A percentile compares a stretch with the other conserved stretches of the same genome.
phyloP scores from a whole-genome alignment of 108 stramenopile genomes.

The Mediolabrus comicus region DNA sequence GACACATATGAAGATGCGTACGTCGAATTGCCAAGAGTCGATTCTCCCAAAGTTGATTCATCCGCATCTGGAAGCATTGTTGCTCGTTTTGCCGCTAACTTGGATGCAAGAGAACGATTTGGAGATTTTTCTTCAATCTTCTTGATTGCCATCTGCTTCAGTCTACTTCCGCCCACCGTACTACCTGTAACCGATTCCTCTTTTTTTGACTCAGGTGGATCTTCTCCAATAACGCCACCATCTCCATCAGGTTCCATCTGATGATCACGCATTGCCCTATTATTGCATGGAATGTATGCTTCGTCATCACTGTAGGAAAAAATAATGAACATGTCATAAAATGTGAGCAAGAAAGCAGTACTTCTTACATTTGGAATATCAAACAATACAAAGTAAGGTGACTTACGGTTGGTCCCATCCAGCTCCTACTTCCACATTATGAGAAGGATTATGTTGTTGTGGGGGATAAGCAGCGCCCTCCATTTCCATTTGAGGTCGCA shows the following conservation, averaged over 20 bases:
- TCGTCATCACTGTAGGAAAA: slow-evolving; percentile 31
- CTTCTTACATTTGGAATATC: background rate
- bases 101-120: slow-evolving; percentile 8
- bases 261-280: background rate
- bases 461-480: background rate
- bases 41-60: slow-evolving; percentile 27
- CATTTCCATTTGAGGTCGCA: slow-evolving; percentile 17
- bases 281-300: slow-evolving; percentile 13
- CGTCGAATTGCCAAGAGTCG: slow-evolving; percentile 48
- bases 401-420: slow-evolving; percentile 44
- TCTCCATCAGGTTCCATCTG: slow-evolving; percentile 11
- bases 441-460: slow-evolving; percentile 1
- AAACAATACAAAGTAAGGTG: background rate
- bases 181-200: slow-evolving; percentile 18
- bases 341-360: too few species aligned
- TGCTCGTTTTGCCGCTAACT: background rate
- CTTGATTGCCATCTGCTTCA: slow-evolving; percentile 52
- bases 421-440: slow-evolving; percentile 33
- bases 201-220: slow-evolving; percentile 15
- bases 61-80: background rate
- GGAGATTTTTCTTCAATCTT: slow-evolving; percentile 20
- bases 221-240: background rate
- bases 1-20: slow-evolving; percentile 60
- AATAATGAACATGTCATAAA: background rate
- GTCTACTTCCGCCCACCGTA: slow-evolving; percentile 41